These are phyloP conservation scores for Mortierella sp. DNA, from an alignment of 371 early-diverging fungal species.

Conservation along the genomic window DNA sequence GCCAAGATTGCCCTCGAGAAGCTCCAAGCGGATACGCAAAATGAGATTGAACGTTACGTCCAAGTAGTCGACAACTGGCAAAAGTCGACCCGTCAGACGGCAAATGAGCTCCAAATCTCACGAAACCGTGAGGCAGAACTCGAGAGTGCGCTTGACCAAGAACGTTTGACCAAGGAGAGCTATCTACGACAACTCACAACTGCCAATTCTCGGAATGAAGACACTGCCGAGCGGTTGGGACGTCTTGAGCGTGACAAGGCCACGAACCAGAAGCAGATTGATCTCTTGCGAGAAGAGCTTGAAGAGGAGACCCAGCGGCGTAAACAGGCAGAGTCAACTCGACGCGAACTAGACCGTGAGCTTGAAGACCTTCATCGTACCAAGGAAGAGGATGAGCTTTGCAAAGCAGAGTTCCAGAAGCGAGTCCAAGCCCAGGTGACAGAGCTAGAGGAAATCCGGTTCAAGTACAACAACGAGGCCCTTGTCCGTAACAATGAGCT, in stretches of 20 bases:
- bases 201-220: slow-evolving; percentile 63
- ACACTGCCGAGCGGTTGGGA: slow-evolving; percentile 56
- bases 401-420: slow-evolving; percentile 64
- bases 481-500: slow-evolving; percentile 63
- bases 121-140: slow-evolving; percentile 57
- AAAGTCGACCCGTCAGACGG: slow-evolving; percentile 64
- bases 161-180: slow-evolving; percentile 60
- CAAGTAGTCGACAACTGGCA: slow-evolving; percentile 56
- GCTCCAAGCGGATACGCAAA: slow-evolving; percentile 62
- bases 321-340: slow-evolving; percentile 52
- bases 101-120: slow-evolving; percentile 58
- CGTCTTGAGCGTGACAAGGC: slow-evolving; percentile 71
- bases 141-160: slow-evolving; percentile 57
- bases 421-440: slow-evolving; percentile 65
- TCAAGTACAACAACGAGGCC: slow-evolving; percentile 69
- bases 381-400: slow-evolving; percentile 75
- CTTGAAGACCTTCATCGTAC: slow-evolving; percentile 67
- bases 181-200: slow-evolving; percentile 63
- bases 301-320: slow-evolving; percentile 72
- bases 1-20: slow-evolving; percentile 61
- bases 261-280: slow-evolving; percentile 61
- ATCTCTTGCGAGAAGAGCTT: slow-evolving; percentile 64
- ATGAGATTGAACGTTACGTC: slow-evolving; percentile 56
- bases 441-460: slow-evolving; percentile 78
- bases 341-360: slow-evolving; percentile 48